Evolutionary conservation across 352 stramenopile species (phyloP).

Genomic region (Aphanomyces astaci): DNA sequence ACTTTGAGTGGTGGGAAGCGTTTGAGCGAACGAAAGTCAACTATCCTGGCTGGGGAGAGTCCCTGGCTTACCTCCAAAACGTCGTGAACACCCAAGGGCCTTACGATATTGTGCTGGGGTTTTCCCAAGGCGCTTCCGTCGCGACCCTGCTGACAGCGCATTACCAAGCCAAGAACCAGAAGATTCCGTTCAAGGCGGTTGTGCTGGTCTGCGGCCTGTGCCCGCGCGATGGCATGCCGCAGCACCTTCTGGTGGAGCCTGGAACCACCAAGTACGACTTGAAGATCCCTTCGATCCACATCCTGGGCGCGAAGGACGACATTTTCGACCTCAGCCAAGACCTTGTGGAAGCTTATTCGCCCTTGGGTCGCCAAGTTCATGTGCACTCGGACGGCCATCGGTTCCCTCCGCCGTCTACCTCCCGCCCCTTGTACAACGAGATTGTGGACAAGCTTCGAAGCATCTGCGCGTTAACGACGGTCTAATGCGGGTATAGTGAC

Average conservation of each 20-base stretch:
- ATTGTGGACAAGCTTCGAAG: constrained; percentile 21
- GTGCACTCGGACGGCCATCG: constrained; percentile 30
- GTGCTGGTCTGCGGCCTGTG: constrained; percentile 4
- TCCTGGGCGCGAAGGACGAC: constrained; percentile 49
- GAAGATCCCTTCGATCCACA: constrained; percentile 42
- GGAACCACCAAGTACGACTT: neutral
- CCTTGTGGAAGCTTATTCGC: constrained; percentile 29
- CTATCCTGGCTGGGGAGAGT: neutral
- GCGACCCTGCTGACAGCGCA: constrained; percentile 12
- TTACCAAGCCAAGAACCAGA: neutral
- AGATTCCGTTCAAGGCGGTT: constrained; percentile 7
- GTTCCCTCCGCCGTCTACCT: constrained; percentile 26
- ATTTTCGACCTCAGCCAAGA: constrained; percentile 36
- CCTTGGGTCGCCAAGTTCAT: constrained; percentile 21
- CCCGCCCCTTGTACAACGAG: constrained; percentile 29
- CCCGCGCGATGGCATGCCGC: constrained; percentile 8
- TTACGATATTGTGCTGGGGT: constrained; percentile 67
- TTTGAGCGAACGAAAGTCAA: constrained; percentile 4
- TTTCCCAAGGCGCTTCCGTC: constrained; percentile 48
- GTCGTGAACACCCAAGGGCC: constrained; percentile 48
- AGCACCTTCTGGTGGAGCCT: neutral
- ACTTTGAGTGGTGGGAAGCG: constrained; percentile 28
- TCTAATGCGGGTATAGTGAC: no score
- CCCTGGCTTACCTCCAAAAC: constrained; percentile 45
- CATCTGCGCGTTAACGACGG: no score